These are phyloP conservation scores for Alternaria gaisen DNA, from an alignment of 2,329 filamentous ascomycete genomes.

Conservation along the genomic window DNA sequence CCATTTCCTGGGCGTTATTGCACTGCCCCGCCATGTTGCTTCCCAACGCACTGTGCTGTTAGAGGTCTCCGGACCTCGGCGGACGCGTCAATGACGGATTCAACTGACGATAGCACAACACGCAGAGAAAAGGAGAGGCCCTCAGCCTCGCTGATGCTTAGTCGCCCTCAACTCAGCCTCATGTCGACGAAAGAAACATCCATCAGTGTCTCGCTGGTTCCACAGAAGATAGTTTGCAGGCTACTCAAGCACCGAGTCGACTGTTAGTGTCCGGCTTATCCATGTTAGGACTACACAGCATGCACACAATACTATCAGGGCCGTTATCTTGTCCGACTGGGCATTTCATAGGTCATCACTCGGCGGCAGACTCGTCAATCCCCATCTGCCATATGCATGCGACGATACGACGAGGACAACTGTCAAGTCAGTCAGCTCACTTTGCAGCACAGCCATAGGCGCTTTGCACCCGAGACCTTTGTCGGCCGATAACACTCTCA, in stretches of 20 bases:
- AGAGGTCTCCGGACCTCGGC: slow-evolving; percentile 30
- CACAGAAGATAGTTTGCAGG: slow-evolving; percentile 1
- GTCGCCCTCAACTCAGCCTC: slow-evolving; percentile 36
- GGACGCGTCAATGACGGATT: slow-evolving; percentile 26
- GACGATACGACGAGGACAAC: neutral
- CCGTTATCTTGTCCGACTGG: slow-evolving; percentile 20
- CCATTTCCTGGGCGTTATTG: slow-evolving; percentile 31
- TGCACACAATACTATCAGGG: slow-evolving; percentile 6
- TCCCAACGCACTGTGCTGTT: slow-evolving; percentile 30
- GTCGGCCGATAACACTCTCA: neutral
- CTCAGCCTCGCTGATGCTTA: slow-evolving; percentile 23
- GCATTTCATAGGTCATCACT: slow-evolving; percentile 11
- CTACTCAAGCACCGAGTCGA: slow-evolving; percentile 8
- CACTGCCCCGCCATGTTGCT: slow-evolving; percentile 38
- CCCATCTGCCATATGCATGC: slow-evolving; percentile 2
- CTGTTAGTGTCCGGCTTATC: slow-evolving; percentile 23
- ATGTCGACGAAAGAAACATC: slow-evolving; percentile 18
- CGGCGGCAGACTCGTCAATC: slow-evolving; percentile 9
- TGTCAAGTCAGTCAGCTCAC: neutral
- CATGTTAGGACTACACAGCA: slow-evolving; percentile 12
- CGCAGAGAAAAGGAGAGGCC: slow-evolving; percentile 25
- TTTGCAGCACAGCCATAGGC: slow-evolving; percentile 20
- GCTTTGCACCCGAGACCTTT: slow-evolving; percentile 3
- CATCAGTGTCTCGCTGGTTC: slow-evolving; percentile 19
- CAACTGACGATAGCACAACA: slow-evolving; percentile 19